Base-by-base conservation (phyloP, 2,329 filamentous ascomycete species). In the Colletotrichum lini region DNA sequence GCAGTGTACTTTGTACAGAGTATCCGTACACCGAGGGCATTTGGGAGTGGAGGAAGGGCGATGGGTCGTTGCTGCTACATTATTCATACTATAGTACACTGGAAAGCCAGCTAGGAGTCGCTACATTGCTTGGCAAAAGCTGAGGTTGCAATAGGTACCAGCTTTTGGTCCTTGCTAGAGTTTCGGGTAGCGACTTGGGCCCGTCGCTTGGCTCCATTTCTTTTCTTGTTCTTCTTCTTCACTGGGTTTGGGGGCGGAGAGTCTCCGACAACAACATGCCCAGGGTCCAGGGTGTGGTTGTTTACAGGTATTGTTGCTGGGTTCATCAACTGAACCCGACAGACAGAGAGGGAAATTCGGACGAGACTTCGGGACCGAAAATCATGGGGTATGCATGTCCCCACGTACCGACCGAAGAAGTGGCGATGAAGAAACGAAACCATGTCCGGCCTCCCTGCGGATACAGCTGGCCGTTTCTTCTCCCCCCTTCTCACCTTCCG, bases 141-240 rank as follows among this genome's bases (percentile, higher is more conserved):
- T 64, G 50, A 47, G 18, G 61, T 64, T 56, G 23, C 50, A 64
- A 56, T 52, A 52, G 57, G 65, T 62, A 67, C 21, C 68, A 49
- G n/a, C 47, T 1, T 60, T 53, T 71, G 65, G 53, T 54, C 69
- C 67, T 44, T 59, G 69, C 69, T 21, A 68, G 38, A 69, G 69
- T 72, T 64, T 72, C 65, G 69, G 69, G 58, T 72, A 72, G 65
- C 45, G 65, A 72, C 52, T 71, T 58, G 64, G 63, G 45, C 26
- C 65, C 58, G 62, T 47, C 49, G 30, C 65, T 68, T 65, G 45
- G 59, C 65, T 40, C 58, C 47, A n/a, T 15, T 15, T 9, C 9
- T 6, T 21, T 49, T 8, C 8, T 35, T 35, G 30, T 35, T 35
- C 30, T 35, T 35, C 8, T 35, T 35, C 30, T 35, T 30, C 26